These are phyloP conservation scores for Fusarium mundagurra DNA, from an alignment of 2,329 filamentous ascomycete genomes.

Conservation along the genomic window DNA sequence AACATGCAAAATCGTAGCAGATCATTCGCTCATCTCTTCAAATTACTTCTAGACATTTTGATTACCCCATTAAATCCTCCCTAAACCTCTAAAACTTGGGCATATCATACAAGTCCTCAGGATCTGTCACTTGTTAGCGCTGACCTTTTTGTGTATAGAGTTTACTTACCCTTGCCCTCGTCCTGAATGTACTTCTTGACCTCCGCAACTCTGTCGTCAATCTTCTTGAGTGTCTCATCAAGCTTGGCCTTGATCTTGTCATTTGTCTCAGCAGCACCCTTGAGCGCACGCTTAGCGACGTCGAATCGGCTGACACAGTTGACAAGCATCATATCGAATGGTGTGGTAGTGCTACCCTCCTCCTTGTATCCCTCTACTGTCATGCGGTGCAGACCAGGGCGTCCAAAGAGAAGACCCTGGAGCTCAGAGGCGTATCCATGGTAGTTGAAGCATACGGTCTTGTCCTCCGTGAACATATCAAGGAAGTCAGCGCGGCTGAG, in stretches of 20 bases:
- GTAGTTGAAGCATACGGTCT: constrained; percentile 71
- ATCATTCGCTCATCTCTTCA: neutral
- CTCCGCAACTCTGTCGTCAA: constrained; percentile 59
- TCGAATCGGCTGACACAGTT: constrained; percentile 70
- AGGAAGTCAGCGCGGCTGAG: constrained; percentile 62
- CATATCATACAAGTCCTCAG: constrained; percentile 35
- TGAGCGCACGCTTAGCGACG: constrained; percentile 64
- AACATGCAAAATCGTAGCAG: neutral
- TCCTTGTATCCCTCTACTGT: constrained; percentile 69
- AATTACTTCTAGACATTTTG: neutral
- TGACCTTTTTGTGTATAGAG: too few species aligned
- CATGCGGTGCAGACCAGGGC: constrained; percentile 61
- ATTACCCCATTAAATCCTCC: neutral
- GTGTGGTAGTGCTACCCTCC: constrained; percentile 73
- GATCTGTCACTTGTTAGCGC: constrained; percentile 25
- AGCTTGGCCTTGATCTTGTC: constrained; percentile 56
- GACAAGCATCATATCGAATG: constrained; percentile 75
- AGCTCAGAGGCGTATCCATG: constrained; percentile 72
- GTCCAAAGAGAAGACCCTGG: constrained; percentile 69
- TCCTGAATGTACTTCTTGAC: constrained; percentile 62
- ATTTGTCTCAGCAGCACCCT: constrained; percentile 58
- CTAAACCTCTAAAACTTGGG: constrained; percentile 22
- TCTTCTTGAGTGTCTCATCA: constrained; percentile 57
- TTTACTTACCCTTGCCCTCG: constrained; percentile 59
- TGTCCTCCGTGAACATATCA: constrained; percentile 66